These are phyloP conservation scores for Physcomitrium patens DNA, from an alignment of 225 moss, liverwort and hornwort species.

Conservation along the genomic window DNA sequence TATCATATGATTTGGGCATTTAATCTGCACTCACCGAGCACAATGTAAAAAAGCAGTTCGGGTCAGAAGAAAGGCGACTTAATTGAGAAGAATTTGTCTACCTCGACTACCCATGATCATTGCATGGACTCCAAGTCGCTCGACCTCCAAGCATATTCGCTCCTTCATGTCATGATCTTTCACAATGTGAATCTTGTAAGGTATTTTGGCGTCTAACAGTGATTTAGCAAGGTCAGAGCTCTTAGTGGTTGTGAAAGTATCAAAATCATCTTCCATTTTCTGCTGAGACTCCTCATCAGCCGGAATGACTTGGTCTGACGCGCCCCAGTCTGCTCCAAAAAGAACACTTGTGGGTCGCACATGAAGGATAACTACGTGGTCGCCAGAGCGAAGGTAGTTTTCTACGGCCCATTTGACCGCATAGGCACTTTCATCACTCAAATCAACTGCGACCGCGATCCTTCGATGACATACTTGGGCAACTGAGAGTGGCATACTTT, in stretches of 20 bases:
- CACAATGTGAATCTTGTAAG: slow-evolving; percentile 71
- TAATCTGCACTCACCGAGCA: too few species aligned
- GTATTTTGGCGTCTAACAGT: slow-evolving; percentile 57
- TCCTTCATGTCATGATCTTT: slow-evolving; percentile 80
- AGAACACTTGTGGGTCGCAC: slow-evolving; percentile 68
- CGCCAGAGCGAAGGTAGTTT: slow-evolving; percentile 65
- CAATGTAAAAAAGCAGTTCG: too few species aligned
- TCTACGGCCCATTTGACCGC: slow-evolving; percentile 71
- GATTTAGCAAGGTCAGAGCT: slow-evolving; percentile 63
- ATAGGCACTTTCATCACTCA: slow-evolving; percentile 70
- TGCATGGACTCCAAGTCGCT: slow-evolving; percentile 67
- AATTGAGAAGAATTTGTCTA: not conserved
- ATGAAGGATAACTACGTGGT: slow-evolving; percentile 61
- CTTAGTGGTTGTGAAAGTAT: slow-evolving; percentile 57
- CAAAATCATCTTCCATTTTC: slow-evolving; percentile 73
- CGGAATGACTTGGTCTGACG: slow-evolving; percentile 65
- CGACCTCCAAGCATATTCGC: slow-evolving; percentile 68
- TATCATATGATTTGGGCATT: too few species aligned
- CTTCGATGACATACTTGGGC: slow-evolving; percentile 58
- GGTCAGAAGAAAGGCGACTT: too few species aligned
- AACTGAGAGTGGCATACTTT: slow-evolving; percentile 53
- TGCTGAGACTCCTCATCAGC: slow-evolving; percentile 45
- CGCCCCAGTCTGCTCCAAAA: slow-evolving; percentile 74
- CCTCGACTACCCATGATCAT: slow-evolving; percentile 76
- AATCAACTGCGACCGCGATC: slow-evolving; percentile 69